Evolutionary conservation across 2,329 filamentous ascomycete species (phyloP), one percentile per base, ranked within the genome.

Genomic region (Apiospora malaysiana): DNA sequence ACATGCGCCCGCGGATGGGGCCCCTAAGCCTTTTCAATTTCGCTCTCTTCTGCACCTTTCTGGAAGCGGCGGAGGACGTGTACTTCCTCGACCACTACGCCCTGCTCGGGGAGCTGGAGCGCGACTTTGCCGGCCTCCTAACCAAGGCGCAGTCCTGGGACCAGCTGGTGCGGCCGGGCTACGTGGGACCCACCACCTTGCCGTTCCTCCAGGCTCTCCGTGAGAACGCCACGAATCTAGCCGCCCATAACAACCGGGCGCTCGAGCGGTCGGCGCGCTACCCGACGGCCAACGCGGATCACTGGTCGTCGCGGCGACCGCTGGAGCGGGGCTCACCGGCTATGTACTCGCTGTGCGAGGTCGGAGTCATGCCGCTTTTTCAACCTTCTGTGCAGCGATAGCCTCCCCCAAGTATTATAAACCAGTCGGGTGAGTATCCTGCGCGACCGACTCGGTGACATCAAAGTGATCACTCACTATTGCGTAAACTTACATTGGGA

Each of bases 141-240:
- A 21, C 21, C 46, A 49, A 23, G 46, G 5, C 4, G 6, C 45
- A n/a, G 16, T 47, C 45, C 45, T 47, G 45, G 45, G 9, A 49
- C 5, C 10, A 12, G 46, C n/a, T 49, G 46, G 2, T 3, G 46
- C n/a, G 7, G 21, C 6, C 46, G 21, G 21, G 21, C 21, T 21
- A 21, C 21, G 46, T 23, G 7, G 8, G 1, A 1, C 21, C 46
- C 4, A 8, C 9, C 8, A 47, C 21, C 6, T 6, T 23, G 21
- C 21, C 4, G 6, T n/a, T 49, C 10, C 21, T n/a, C 6, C 6
- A 12, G 8, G 46, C 46, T 7, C 10, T 23, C 21, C 7, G 8
- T 0, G 46, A 1, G 1, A 23, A n/a, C 8, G n/a, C n/a, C n/a
- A 9, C n/a, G 5, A 2, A 2, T 2, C n/a, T 10, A 3, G 21